Percentiles rank a stretch among this genome's conserved stretches.
Conservation (phyloP, 1,284 basidiomycete species). For the Schizophyllum amplum region DNA sequence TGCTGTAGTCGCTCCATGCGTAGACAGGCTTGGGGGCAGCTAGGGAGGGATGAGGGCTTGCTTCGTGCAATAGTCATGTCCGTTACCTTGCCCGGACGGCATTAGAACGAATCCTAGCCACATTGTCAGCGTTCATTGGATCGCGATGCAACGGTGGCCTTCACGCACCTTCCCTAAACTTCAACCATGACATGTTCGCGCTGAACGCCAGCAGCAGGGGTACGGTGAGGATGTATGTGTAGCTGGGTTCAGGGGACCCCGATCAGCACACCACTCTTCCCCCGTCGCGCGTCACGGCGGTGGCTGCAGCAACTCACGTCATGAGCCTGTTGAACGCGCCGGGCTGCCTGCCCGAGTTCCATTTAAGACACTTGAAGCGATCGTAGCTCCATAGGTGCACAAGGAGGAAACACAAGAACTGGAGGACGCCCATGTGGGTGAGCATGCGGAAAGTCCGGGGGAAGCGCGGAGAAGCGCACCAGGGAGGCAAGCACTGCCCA, state of each 20-base stretch:
- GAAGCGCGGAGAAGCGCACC: no score
- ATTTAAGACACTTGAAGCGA: constrained; percentile 60
- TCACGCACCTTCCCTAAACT: constrained; percentile 58
- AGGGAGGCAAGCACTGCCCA: no score
- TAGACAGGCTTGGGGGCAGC: constrained; percentile 48
- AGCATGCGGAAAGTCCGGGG: not conserved
- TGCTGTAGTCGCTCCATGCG: constrained; percentile 35
- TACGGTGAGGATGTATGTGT: constrained; percentile 62
- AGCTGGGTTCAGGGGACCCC: constrained; percentile 31
- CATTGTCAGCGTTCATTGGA: not conserved
- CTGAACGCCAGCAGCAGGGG: constrained; percentile 56
- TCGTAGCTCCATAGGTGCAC: constrained; percentile 70
- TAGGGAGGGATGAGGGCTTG: constrained; percentile 15
- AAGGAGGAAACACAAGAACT: constrained; percentile 62
- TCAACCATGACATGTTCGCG: constrained; percentile 49
- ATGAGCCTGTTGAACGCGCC: constrained; percentile 75
- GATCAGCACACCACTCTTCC: constrained; percentile 1
- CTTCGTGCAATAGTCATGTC: not conserved
- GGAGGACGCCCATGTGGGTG: not conserved
- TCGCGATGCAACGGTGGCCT: not conserved
- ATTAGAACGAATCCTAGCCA: not conserved
- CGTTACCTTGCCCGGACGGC: not conserved
- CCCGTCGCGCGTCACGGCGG: constrained; percentile 10
- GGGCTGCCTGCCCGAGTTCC: constrained; percentile 62
- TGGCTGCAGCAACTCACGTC: constrained; percentile 45